A percentile compares a stretch with the other conserved stretches of the same genome.
phyloP scores from a whole-genome alignment of 2,329 filamentous ascomycete genomes.

The Epichloe aotearoae region DNA sequence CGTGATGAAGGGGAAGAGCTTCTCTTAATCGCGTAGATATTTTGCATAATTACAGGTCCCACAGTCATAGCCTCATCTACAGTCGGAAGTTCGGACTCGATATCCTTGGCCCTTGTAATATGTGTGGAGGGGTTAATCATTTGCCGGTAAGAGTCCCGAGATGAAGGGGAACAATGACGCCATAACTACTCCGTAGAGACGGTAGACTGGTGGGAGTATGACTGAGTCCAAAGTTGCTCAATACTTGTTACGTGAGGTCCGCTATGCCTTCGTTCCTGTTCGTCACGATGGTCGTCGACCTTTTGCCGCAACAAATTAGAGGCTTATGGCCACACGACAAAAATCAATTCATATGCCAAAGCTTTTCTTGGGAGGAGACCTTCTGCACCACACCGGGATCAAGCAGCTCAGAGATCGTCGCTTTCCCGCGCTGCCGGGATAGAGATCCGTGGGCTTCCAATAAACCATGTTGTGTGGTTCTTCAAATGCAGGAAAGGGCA shows the following conservation, averaged over 20 bases:
- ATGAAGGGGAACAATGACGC: constrained; percentile 40
- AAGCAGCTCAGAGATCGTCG: too few relatives aligned
- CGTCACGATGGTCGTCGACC: too few relatives aligned
- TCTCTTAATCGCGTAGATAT: too few relatives aligned
- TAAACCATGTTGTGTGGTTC: background rate
- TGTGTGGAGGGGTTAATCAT: constrained; percentile 45
- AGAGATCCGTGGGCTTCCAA: background rate
- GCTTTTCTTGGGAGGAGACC: too few relatives aligned
- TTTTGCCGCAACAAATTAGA: too few relatives aligned
- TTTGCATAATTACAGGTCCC: constrained; percentile 35
- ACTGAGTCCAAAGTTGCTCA: background rate
- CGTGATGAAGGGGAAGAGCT: too few relatives aligned
- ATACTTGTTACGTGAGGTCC: background rate
- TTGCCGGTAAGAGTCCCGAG: constrained; percentile 42
- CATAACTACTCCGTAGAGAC: constrained; percentile 21
- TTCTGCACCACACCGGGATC: too few relatives aligned
- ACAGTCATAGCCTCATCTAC: constrained; percentile 20
- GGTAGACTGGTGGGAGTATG: background rate
- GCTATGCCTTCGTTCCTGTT: too few relatives aligned
- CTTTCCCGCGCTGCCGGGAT: too few relatives aligned
- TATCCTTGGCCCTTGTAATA: constrained; percentile 28
- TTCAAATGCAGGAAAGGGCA: too few relatives aligned
- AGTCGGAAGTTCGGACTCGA: constrained; percentile 24
- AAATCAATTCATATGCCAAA: too few relatives aligned
- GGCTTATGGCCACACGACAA: too few relatives aligned